phyloP scores from a whole-genome alignment of 108 stramenopile species.

The Cyclostephanos tholiformis region DNA sequence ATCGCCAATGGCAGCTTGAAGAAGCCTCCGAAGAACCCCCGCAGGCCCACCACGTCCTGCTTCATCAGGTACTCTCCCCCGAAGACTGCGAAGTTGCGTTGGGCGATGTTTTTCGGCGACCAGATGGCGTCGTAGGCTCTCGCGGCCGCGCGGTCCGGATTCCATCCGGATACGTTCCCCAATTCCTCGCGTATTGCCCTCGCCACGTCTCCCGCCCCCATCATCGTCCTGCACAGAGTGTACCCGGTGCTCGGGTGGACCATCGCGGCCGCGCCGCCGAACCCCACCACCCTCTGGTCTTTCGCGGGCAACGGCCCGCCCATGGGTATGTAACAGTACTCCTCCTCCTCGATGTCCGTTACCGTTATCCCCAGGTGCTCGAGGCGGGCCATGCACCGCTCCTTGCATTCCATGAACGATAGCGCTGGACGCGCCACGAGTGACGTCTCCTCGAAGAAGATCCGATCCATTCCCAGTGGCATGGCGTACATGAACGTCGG shows the following conservation, averaged over 20 bases:
- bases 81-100: slow-evolving; percentile 94
- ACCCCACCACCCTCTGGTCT: slow-evolving; percentile 87
- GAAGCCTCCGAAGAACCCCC: slow-evolving; percentile 97
- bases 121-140: slow-evolving; percentile 90
- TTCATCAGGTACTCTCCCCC: slow-evolving; percentile 97
- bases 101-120: slow-evolving; percentile 80
- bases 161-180: slow-evolving; percentile 21
- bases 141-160: slow-evolving; percentile 82
- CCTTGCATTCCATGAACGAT: slow-evolving; percentile 92
- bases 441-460: slow-evolving; percentile 94
- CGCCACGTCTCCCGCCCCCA: slow-evolving; percentile 77
- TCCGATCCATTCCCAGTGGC: slow-evolving; percentile 81
- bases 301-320: slow-evolving; percentile 88
- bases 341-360: slow-evolving; percentile 87
- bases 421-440: slow-evolving; percentile 92
- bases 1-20: slow-evolving; percentile 82
- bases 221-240: slow-evolving; percentile 76
- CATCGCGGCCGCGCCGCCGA: slow-evolving; percentile 91
- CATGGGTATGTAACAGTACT: slow-evolving; percentile 96
- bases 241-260: slow-evolving; percentile 97
- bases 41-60: slow-evolving; percentile 85
- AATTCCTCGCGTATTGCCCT: slow-evolving; percentile 65
- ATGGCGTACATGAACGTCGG: slow-evolving; percentile 98
- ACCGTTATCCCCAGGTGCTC: slow-evolving; percentile 87
- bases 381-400: slow-evolving; percentile 78